Percentiles rank a stretch among this genome's conserved stretches.
Evolutionary conservation across 305 asterid genomes (phyloP).

Genomic region (Ajuga reptans): DNA sequence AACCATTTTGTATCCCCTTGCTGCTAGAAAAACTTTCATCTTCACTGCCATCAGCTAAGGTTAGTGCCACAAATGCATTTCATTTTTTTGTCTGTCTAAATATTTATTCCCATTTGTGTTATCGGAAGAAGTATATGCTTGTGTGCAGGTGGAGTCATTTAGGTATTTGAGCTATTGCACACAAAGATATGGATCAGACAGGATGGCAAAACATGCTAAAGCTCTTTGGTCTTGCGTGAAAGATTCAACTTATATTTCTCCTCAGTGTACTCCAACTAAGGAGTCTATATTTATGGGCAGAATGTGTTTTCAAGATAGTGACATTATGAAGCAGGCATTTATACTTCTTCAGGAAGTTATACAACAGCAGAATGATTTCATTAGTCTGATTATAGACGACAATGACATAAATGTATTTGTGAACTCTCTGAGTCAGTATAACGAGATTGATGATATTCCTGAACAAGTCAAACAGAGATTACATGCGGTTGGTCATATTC

Average conservation of each 20-base stretch:
- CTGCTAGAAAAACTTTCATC: conserved; percentile 86
- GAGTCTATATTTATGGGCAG: conserved; percentile 43
- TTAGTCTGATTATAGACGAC: conserved; percentile 52
- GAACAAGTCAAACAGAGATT: conserved; percentile 58
- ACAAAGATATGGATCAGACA: conserved; percentile 61
- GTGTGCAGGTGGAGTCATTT: conserved; percentile 73
- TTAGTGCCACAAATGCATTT: conserved; percentile 29
- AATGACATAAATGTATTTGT: conserved; percentile 50
- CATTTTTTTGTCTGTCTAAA: conserved; percentile 14
- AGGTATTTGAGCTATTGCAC: conserved; percentile 69
- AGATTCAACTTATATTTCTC: conserved; percentile 51
- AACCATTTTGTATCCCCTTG: conserved; percentile 70
- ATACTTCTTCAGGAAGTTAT: conserved; percentile 56
- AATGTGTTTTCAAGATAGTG: conserved; percentile 61
- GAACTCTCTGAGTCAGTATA: conserved; percentile 39
- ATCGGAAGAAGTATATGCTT: conserved; percentile 19
- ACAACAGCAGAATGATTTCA: conserved; percentile 42
- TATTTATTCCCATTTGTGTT: conserved; percentile 1
- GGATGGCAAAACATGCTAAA: conserved; percentile 51
- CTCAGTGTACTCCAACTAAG: conserved; percentile 40
- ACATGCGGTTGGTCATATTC: conserved; percentile 58
- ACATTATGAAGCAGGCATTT: conserved; percentile 57
- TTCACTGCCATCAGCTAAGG: conserved; percentile 81
- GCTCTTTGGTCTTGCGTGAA: conserved; percentile 76
- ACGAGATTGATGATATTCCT: conserved; percentile 44